These are phyloP conservation scores for Lentinula raphanica DNA, from an alignment of 768 basidiomycete species.

Conservation along the genomic window DNA sequence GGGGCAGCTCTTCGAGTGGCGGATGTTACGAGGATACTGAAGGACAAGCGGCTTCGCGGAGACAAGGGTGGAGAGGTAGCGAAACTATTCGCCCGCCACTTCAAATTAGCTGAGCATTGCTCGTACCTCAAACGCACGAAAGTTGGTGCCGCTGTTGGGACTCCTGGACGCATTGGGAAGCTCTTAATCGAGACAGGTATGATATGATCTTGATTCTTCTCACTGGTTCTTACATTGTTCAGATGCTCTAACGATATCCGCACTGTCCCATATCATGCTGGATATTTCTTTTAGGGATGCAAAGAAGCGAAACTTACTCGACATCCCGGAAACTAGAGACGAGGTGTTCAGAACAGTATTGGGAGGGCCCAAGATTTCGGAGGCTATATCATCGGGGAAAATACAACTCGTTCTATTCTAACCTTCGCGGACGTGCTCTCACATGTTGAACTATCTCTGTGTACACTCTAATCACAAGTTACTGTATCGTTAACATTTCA, in stretches of 20 bases:
- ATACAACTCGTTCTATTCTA: conserved; percentile 80
- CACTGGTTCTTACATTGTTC: conserved; percentile 10
- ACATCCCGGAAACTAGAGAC: conserved; percentile 80
- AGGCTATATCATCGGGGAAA: conserved; percentile 65
- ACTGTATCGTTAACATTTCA: conserved; percentile 9
- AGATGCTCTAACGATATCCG: conserved; percentile 71
- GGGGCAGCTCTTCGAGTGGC: conserved; percentile 91
- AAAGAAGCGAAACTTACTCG: conserved; percentile 71
- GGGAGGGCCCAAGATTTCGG: conserved; percentile 53
- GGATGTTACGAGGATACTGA: conserved; percentile 74
- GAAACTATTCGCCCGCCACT: conserved; percentile 93
- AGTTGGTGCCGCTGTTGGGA: conserved; percentile 85
- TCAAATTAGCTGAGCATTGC: conserved; percentile 86
- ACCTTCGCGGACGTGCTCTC: conserved; percentile 7
- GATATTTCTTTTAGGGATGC: conserved; percentile 70
- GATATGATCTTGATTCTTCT: conserved; percentile 12
- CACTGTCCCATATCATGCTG: conserved; percentile 79
- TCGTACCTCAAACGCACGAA: conserved; percentile 80
- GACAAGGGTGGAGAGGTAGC: conserved; percentile 89
- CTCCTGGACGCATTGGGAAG: conserved; percentile 87
- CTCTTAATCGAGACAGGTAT: conserved; percentile 67
- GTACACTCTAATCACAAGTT: conserved; percentile 15
- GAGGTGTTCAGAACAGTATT: conserved; percentile 76
- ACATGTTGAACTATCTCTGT: conserved; percentile 7
- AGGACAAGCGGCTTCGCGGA: conserved; percentile 62